These are phyloP conservation scores for Phalaenopsis equestris DNA, from an alignment of 106 monocot genomes.

Conservation along the genomic window DNA sequence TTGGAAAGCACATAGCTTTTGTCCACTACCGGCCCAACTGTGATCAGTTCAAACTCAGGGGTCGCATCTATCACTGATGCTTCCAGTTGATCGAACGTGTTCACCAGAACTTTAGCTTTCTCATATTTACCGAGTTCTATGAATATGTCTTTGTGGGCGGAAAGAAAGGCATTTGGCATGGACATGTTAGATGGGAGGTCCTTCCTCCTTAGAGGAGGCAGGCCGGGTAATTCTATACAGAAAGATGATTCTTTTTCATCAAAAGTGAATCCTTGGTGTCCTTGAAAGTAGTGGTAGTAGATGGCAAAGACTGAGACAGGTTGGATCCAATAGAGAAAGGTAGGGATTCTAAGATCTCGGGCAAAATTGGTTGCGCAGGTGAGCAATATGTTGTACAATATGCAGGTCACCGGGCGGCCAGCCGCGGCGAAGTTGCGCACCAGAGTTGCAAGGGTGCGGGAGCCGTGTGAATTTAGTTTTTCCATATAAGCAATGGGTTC, in stretches of 20 bases:
- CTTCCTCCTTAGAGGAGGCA: conserved; percentile 3
- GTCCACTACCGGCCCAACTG: neutral
- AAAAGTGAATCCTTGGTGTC: conserved; percentile 1
- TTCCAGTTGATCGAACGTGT: neutral
- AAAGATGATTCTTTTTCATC: neutral
- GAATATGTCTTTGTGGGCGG: neutral
- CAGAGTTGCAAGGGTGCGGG: conserved; percentile 13
- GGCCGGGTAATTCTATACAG: neutral
- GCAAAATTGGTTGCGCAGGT: conserved; percentile 42
- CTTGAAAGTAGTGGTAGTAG: conserved; percentile 46
- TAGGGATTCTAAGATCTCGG: conserved; percentile 18
- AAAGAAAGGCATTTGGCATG: neutral
- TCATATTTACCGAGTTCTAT: neutral
- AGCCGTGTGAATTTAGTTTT: conserved; percentile 4
- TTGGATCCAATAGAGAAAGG: conserved; percentile 54
- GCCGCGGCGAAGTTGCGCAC: conserved; percentile 11
- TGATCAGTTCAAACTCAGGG: neutral
- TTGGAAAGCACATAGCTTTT: neutral
- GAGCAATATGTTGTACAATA: conserved; percentile 35
- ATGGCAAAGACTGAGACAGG: conserved; percentile 46
- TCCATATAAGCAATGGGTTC: conserved; percentile 6
- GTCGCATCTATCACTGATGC: neutral
- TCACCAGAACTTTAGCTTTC: neutral
- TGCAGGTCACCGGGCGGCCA: conserved; percentile 26
- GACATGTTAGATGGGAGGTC: neutral